Evolutionary conservation across 495 filamentous ascomycete genomes (phyloP), one percentile per base, ranked within the genome.

Genomic region (Penicillium odoratum): DNA sequence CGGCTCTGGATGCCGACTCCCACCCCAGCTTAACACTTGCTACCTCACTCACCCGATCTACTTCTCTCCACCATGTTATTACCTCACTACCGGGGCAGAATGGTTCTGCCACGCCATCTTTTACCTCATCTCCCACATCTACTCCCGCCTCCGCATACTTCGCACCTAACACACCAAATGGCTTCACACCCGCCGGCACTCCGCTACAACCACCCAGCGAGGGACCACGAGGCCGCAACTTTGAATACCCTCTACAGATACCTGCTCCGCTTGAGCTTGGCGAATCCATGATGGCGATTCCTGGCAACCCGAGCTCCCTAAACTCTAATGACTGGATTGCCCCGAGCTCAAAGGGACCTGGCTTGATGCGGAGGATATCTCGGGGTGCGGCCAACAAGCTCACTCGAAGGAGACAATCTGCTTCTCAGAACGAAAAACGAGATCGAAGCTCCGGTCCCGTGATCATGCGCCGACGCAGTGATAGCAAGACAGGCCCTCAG

Each of bases 361-460:
- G 85, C 28, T 65, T 91, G 53, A 86, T 90, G 59, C 79, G 88
- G 43, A 74, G 85, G 55, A 78, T 89, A 26, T 90, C 87, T 5
- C 77, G 81, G n/a, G 84, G 86, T 30, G 85, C 85, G 5, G 79
- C 79, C 38, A 86, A 82, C 62, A 87, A 83, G 57, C 73, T 88
- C 26, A 79, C 72, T 5, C 71, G 83, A 43, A 83, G 92, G 52
- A 84, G 88, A 49, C 81, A 84, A 51, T 94, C 92, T 6, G 88
- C 51, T 0, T 85, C 86, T 6, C 79, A 88, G 38, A 80, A 85
- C 21, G 85, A 85, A 55, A 90, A 84, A 65, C 85, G 91, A 28
- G 92, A 97, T 64, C 86, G 87, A 33, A 97, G 92, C 69, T 87
- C 88, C 26, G 94, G 94, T 0, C 94, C 94, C 3, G 87, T 93